Percentiles rank a stretch among this genome's conserved stretches.
Evolutionary conservation across 768 basidiomycete species (phyloP).

Genomic region (Daedalea quercina): DNA sequence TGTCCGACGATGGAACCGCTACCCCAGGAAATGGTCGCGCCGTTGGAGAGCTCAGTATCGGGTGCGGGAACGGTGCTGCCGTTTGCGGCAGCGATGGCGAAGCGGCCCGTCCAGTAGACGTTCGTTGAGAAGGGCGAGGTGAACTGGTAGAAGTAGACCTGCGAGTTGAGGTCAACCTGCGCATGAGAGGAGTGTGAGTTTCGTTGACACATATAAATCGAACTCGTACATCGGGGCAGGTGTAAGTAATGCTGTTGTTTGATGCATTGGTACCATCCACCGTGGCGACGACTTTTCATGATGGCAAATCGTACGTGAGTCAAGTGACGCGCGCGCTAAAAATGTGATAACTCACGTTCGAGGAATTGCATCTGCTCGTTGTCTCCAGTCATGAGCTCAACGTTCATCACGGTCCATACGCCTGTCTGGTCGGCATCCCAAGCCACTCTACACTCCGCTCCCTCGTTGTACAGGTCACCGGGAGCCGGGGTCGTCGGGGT

Average conservation of each 20-base stretch:
- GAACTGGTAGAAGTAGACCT: conserved; percentile 83
- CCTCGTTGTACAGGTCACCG: conserved; percentile 49
- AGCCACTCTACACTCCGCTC: conserved; percentile 43
- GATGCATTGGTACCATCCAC: conserved; percentile 53
- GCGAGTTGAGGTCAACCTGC: conserved; percentile 55
- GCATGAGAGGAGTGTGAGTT: conserved; percentile 2
- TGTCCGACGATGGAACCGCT: conserved; percentile 45
- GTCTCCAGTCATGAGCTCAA: conserved; percentile 75
- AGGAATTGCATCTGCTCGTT: conserved; percentile 65
- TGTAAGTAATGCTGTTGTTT: conserved; percentile 41
- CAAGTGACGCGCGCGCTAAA: neutral
- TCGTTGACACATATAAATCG: neutral
- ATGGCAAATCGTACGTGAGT: conserved; percentile 1
- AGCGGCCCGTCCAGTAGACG: conserved; percentile 66
- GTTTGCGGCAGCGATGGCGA: conserved; percentile 54
- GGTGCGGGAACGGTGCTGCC: conserved; percentile 42
- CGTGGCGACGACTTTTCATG: conserved; percentile 49
- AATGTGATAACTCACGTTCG: conserved; percentile 29
- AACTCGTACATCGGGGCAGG: conserved; percentile 60
- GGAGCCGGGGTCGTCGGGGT: conserved; percentile 55
- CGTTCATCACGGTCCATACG: conserved; percentile 63
- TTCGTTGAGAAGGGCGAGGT: conserved; percentile 33
- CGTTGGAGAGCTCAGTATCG: conserved; percentile 45
- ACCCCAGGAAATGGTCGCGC: conserved; percentile 55
- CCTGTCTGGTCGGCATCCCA: conserved; percentile 59